Evolutionary conservation across 257 asterid species (phyloP), one percentile per base, ranked within the genome.

Genomic region (Fraxinus excelsior): DNA sequence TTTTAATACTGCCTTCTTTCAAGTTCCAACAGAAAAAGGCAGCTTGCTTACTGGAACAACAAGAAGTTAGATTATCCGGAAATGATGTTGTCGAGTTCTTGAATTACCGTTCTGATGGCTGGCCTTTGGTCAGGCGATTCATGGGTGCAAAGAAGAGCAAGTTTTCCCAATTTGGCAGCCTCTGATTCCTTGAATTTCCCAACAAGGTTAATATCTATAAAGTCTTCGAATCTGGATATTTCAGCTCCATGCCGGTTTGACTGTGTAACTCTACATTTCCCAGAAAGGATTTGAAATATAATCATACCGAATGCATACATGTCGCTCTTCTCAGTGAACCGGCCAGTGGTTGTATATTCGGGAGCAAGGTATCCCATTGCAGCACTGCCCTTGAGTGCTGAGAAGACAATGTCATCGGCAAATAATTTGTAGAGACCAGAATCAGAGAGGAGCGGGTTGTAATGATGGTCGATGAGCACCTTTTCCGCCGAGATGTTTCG

Each of bases 351-450:
- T 1, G 99, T 89, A 83, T 94, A 94, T 74, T 94, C 97, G 0
- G 99, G 99, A 53, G 99, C 99, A 53, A 94, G 87, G 70, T 94
- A 94, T 7, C 99, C 99, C 97, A 92, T 91, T 28, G 99, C 99
- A 26, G 99, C 99, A 76, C 96, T 92, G 19, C 91, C 88, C 86
- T 94, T 94, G 70, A 94, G 93, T 0, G 96, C 88, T 1, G 97
- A 92, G 85, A 88, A 94, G 65, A 94, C 87, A 31, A 94, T 88
- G 76, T 92, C 99, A 42, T 94, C 99, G 2, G 96, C 99, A 58
- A 94, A 73, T 74, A 94, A 86, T 72, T 91, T 92, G 85, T 88
- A 89, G 78, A 92, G 72, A 67, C 99, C 99, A 1, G 96, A 92
- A 73, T 91, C 97, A 0, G 99, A 85, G 29, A 94, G 96, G 77